Conservation (phyloP, 228 moss, liverwort and hornwort species). For the Sphagnum magellanicum region DNA sequence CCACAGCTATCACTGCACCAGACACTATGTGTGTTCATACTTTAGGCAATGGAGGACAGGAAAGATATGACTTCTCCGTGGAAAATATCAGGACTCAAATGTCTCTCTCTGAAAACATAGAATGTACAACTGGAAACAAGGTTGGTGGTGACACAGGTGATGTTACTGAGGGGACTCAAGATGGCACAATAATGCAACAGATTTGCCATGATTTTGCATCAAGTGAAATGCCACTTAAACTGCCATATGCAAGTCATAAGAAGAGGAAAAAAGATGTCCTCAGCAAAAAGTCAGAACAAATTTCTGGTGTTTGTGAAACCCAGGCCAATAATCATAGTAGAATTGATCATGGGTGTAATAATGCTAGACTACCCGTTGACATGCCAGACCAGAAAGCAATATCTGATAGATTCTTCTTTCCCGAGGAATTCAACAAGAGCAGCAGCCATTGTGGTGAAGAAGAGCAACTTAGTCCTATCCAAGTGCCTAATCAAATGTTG, state of each 20-base stretch:
- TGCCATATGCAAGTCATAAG: conserved; percentile 12
- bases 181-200: conserved; percentile 1
- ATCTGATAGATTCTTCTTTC: too few species aligned
- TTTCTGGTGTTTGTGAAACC: too few species aligned
- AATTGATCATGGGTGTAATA: too few species aligned
- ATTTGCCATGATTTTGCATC: conserved; percentile 6
- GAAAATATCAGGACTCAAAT: conserved; percentile 47
- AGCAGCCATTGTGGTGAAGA: too few species aligned
- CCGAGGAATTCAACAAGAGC: too few species aligned
- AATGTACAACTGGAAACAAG: conserved; percentile 19
- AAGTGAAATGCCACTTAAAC: conserved; percentile 12
- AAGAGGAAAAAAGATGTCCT: conserved; percentile 13
- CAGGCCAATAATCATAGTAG: too few species aligned
- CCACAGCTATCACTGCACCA: conserved; percentile 21
- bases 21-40: conserved; percentile 22
- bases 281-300: too few species aligned
- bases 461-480: too few species aligned
- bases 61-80: conserved; percentile 14
- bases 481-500: conserved; percentile 3
- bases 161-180: conserved; percentile 2
- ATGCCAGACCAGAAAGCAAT: too few species aligned
- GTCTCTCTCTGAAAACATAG: conserved; percentile 33
- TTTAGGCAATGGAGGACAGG: conserved; percentile 16
- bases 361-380: too few species aligned
- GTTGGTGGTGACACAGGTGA: conserved; percentile 17